Evolutionary conservation across 2,329 filamentous ascomycete genomes (phyloP).

Genomic region (Aspergillus sp.): DNA sequence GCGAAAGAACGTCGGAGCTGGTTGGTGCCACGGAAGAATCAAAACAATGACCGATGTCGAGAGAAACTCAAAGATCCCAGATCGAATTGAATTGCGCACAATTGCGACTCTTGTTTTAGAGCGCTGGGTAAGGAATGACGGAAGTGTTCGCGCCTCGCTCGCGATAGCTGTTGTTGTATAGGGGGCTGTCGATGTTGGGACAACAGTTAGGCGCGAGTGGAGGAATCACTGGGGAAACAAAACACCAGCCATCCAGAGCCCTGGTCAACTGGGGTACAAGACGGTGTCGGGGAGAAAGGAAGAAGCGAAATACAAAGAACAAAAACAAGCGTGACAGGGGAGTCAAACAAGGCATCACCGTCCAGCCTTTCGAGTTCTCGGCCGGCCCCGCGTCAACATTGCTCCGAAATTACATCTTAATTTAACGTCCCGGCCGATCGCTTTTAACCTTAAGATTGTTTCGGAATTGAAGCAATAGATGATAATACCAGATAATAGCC

Average conservation of each 20-base stretch:
- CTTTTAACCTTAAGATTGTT: neutral
- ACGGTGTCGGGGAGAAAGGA: conserved; percentile 14
- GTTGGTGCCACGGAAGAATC: neutral
- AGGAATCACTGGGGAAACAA: conserved; percentile 3
- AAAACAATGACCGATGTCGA: neutral
- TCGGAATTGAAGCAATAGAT: no score
- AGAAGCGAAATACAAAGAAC: neutral
- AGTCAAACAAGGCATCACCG: neutral
- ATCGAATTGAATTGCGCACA: neutral
- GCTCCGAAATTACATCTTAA: conserved; percentile 22
- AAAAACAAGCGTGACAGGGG: neutral
- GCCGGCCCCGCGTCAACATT: conserved; percentile 24
- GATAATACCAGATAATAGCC: neutral
- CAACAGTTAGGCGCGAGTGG: neutral
- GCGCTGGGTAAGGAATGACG: neutral
- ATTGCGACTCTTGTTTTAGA: neutral
- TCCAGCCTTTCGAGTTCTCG: neutral
- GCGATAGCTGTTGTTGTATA: neutral
- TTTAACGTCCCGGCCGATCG: neutral
- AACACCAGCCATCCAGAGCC: conserved; percentile 6
- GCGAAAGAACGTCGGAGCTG: conserved; percentile 14
- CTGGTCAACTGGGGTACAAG: conserved; percentile 7
- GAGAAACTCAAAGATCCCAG: neutral
- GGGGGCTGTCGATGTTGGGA: neutral
- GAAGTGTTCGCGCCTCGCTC: neutral